phyloP scores from a whole-genome alignment of 2,329 filamentous ascomycete species.

The Fusarium sp. region DNA sequence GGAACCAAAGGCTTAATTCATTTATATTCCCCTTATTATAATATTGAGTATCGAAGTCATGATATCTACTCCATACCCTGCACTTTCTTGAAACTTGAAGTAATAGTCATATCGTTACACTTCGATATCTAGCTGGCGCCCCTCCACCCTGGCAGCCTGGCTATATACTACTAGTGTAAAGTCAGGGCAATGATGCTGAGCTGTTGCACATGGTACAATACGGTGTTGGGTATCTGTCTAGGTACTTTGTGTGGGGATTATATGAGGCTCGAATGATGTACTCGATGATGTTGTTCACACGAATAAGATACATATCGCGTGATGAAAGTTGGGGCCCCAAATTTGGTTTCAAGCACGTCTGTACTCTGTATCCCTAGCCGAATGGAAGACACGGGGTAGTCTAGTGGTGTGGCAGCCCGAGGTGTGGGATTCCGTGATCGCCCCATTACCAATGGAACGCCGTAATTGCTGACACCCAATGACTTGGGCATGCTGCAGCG shows the following conservation, averaged over 20 bases:
- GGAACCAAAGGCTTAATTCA: no score
- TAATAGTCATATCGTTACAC: no score
- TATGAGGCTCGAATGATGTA: neutral
- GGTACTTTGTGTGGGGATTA: neutral
- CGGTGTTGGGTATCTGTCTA: neutral
- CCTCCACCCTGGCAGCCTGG: no score
- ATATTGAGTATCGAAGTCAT: no score
- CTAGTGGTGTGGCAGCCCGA: neutral
- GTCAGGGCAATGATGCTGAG: no score
- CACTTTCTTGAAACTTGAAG: no score
- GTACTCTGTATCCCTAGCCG: neutral
- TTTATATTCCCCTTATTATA: no score
- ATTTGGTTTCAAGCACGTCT: neutral
- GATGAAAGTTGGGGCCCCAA: neutral
- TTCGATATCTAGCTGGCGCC: no score
- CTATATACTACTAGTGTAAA: no score
- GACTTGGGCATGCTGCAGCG: conserved; percentile 23
- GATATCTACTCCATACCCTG: no score
- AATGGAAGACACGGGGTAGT: conserved; percentile 5
- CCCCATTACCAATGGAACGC: conserved; percentile 15
- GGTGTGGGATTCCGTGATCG: conserved; percentile 16
- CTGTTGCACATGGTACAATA: no score
- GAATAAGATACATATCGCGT: neutral
- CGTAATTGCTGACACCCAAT: conserved; percentile 19
- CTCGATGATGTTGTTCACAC: neutral